Percentiles rank a stretch among this genome's conserved stretches.
Conservation (phyloP, 176 grass and related monocot species). For the Oryza australiensis region DNA sequence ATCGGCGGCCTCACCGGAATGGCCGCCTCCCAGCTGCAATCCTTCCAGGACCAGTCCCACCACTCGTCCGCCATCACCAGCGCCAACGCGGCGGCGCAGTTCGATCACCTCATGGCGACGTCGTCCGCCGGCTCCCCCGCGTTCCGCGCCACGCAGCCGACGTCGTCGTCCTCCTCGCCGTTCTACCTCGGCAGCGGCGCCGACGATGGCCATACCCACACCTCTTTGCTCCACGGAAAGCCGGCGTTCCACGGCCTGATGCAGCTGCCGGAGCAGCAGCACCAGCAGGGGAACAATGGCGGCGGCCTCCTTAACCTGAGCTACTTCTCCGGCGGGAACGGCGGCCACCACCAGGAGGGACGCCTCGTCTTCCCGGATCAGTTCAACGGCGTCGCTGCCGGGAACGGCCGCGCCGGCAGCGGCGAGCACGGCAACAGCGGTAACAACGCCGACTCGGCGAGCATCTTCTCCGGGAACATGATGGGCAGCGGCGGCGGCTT, state of each 20-base stretch:
- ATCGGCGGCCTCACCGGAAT: slow-evolving; percentile 51
- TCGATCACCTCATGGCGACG: slow-evolving; percentile 45
- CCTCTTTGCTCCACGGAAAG: slow-evolving; percentile 56
- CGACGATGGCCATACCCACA: slow-evolving; percentile 39
- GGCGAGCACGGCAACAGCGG: neutral
- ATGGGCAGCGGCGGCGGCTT: slow-evolving; percentile 35
- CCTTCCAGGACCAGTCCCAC: slow-evolving; percentile 38
- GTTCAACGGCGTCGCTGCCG: slow-evolving; percentile 2
- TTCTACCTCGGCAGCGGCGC: slow-evolving; percentile 56
- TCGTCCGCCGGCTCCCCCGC: slow-evolving; percentile 7
- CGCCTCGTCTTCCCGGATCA: slow-evolving; percentile 57
- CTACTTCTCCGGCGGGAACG: slow-evolving; percentile 45
- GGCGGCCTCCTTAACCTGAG: slow-evolving; percentile 45
- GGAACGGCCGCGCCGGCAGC: slow-evolving; percentile 11
- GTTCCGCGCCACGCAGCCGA: slow-evolving; percentile 33
- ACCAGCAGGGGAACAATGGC: neutral
- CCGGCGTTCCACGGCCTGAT: slow-evolving; percentile 70
- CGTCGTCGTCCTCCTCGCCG: slow-evolving; percentile 25
- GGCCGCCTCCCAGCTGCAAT: slow-evolving; percentile 34
- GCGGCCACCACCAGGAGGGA: slow-evolving; percentile 40
- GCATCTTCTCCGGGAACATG: slow-evolving; percentile 46
- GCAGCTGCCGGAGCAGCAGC: slow-evolving; percentile 69
- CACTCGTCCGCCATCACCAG: slow-evolving; percentile 25
- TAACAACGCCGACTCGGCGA: neutral
- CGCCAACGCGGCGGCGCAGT: slow-evolving; percentile 40